These are phyloP conservation scores for Penicillium tannophilum DNA, from an alignment of 495 filamentous ascomycete species.

Conservation along the genomic window DNA sequence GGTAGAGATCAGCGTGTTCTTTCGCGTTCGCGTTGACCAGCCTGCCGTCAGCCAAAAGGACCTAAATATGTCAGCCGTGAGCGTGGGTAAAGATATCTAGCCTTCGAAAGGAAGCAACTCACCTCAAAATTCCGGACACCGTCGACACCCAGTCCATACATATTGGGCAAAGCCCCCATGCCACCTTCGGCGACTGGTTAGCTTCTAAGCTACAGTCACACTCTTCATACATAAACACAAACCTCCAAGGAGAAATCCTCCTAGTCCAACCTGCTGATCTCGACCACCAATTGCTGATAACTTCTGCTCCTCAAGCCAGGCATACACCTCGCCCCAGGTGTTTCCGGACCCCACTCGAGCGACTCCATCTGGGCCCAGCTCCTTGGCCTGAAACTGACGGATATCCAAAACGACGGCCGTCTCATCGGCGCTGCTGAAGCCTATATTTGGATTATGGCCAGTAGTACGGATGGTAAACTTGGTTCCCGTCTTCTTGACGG, in stretches of 20 bases:
- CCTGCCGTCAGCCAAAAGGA: neutral
- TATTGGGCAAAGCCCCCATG: neutral
- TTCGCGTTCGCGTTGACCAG: neutral
- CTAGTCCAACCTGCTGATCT: neutral
- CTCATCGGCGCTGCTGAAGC: slow-evolving; percentile 3
- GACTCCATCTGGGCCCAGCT: neutral
- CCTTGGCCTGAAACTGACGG: neutral
- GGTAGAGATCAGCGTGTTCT: neutral
- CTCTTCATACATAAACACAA: neutral
- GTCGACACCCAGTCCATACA: neutral
- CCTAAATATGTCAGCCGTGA: neutral
- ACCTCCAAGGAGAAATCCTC: slow-evolving; percentile 1
- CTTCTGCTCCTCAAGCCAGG: neutral
- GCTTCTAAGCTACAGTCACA: neutral
- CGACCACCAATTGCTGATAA: neutral
- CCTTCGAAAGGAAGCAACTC: neutral
- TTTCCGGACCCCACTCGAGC: neutral
- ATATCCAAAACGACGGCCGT: neutral
- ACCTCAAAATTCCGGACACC: slow-evolving; percentile 1
- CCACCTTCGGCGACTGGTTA: neutral
- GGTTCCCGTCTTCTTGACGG: neutral
- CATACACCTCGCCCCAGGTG: neutral
- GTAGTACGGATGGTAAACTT: slow-evolving; percentile 1
- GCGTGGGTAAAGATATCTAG: neutral
- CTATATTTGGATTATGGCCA: neutral